Conservation (phyloP, 345 rosid genomes). For the Gynandropsis gynandra region DNA sequence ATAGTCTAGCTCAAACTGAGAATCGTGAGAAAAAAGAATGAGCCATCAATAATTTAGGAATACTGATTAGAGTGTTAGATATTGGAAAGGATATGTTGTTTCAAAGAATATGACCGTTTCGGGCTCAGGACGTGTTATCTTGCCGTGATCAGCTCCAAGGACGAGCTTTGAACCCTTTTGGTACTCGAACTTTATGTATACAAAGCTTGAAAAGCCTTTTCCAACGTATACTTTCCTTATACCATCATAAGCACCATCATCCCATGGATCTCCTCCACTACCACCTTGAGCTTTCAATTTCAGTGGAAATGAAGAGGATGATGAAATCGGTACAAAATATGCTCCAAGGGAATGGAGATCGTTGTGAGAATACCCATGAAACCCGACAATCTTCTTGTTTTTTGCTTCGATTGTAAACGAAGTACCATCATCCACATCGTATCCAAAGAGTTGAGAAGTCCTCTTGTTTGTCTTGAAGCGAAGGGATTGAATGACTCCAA, state of each 20-base stretch:
- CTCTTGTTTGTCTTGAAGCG: neutral
- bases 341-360: neutral
- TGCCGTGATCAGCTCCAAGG: conserved; percentile 36
- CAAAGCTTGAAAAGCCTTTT: conserved; percentile 27
- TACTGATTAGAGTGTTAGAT: no score
- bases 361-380: neutral
- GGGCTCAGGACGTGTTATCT: conserved; percentile 17
- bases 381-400: neutral
- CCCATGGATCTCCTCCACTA: conserved; percentile 21
- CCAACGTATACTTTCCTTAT: conserved; percentile 27
- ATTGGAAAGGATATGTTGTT: no score
- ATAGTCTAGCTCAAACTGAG: conserved; percentile 24
- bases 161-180: conserved; percentile 19
- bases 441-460: neutral
- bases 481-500: neutral
- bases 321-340: neutral
- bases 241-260: conserved; percentile 20
- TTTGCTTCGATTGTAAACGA: neutral
- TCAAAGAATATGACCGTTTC: conserved; percentile 15
- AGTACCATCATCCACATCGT: neutral
- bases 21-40: no score
- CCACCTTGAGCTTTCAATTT: conserved; percentile 24
- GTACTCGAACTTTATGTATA: conserved; percentile 25
- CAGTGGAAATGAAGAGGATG: neutral
- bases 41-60: no score